Percentiles rank a stretch among this genome's conserved stretches.
Evolutionary conservation across 1,284 basidiomycete genomes (phyloP).

Genomic region (Heterobasidion parviporum): DNA sequence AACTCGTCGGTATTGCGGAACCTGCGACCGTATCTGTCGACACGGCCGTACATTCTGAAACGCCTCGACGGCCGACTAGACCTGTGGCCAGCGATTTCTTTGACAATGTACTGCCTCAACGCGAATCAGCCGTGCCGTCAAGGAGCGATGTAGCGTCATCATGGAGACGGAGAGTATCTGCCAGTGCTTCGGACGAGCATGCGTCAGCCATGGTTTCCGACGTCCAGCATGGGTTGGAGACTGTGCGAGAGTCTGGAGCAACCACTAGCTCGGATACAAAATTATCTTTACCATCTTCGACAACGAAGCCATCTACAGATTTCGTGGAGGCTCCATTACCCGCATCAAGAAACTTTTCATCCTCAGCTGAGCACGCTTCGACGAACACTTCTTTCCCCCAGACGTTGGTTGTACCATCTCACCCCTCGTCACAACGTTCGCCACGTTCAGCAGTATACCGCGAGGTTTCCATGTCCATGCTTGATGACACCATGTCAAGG

Average conservation of each 20-base stretch:
- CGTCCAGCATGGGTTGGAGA: not conserved
- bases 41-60: constrained; percentile 7
- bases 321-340: not conserved
- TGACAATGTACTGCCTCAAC: constrained; percentile 29
- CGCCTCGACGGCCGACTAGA: constrained; percentile 21
- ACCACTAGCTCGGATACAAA: no score
- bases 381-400: constrained; percentile 5
- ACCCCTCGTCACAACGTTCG: constrained; percentile 16
- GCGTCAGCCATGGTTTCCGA: not conserved
- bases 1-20: constrained; percentile 42
- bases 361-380: not conserved
- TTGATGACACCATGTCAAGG: constrained; percentile 82
- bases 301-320: not conserved
- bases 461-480: constrained; percentile 64
- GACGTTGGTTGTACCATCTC: constrained; percentile 3
- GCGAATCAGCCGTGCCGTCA: constrained; percentile 11
- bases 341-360: not conserved
- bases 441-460: constrained; percentile 35
- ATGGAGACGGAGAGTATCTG: constrained; percentile 37
- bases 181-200: constrained; percentile 6
- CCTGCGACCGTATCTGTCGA: constrained; percentile 13
- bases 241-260: no score
- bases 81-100: constrained; percentile 66
- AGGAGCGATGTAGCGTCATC: constrained; percentile 25
- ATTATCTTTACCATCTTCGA: no score